Base-by-base conservation (phyloP, 768 basidiomycete genomes). In the Fistulinella prunicolor region DNA sequence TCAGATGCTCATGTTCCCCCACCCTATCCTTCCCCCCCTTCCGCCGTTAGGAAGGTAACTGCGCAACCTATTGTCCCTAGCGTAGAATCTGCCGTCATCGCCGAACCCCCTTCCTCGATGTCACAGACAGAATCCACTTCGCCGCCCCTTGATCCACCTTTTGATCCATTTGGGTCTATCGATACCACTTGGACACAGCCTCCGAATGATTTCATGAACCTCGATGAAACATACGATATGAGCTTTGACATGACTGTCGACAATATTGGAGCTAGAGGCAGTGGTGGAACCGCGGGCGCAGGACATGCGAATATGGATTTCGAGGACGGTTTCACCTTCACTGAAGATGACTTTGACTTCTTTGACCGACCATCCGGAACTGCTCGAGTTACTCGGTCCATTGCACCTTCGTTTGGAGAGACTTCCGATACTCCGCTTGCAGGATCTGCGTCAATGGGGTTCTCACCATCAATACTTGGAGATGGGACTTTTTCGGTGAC, bases 281-380 rank as follows among this genome's bases (percentile, higher is more conserved):
- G 57, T 8, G 57, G 58, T n/a, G 56, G 62, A 28, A 36, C 58
- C 17, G 49, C 58, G 24, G 56, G 52, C 36, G 50, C 60, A 26
- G 61, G 47, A 6, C 64, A 57, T 32, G 62, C 65, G 42, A 66
- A 66, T 42, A 66, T 75, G 64, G 80, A 79, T 36, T 79, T 79
- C 44, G 81, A 83, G 28, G 78, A 81, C 19, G 76, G 73, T 1
- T 84, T 92, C 57, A 57, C 53, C 20, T 66, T 67, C 41, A 91
- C 90, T 0, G 90, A 94, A 43, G 90, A 91, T 46, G 90, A 94
- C 64, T 94, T 93, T 64, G 85, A 80, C 62, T 93, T 89, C 66
- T 94, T 92, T 61, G 89, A 93, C 60, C 74, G 73, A 21, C 82
- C 81, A 0, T 70, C 76, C 1, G 50, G 55, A 23, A 48, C 57